Evolutionary conservation across 2,329 filamentous ascomycete species (phyloP), one percentile per base, ranked within the genome.

Genomic region (Monosporascus sp.): DNA sequence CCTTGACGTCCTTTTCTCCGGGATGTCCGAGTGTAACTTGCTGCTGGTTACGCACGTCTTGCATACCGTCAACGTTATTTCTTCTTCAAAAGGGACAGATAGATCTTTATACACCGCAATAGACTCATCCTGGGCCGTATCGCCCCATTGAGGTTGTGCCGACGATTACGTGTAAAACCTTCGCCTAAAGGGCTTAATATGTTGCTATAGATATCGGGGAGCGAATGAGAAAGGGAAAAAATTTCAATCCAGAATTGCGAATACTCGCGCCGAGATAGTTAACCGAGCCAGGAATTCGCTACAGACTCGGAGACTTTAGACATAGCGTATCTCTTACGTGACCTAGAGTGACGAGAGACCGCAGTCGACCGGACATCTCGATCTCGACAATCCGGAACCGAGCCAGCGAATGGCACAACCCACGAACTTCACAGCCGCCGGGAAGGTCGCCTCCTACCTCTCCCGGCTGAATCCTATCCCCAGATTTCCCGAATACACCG

Each of bases 401-500:
- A 37, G 6, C 49, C 46, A 18, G 50, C 27, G 39, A 11, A 64
- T 65, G 62, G 59, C 60, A 11, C 59, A 61, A 37, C 50, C 60
- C 17, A 43, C 48, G 15, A 48, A 52, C 37, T 37, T 48, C 17
- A 57, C 61, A 37, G 62, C 62, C 18, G 50, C 63, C 60, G 53
- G 70, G 53, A 75, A 72, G 61, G 70, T 80, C 63, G 68, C 72
- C 46, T 70, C 74, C 9, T 75, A 78, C 55, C 63, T 82, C n/a
- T 76, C 79, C 15, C 74, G 74, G 45, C 70, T 89, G 60, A 89
- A 80, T 63, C 87, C 87, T 1, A 74, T 90, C 5, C 89, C 89
- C 1, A 70, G 77, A 1, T 91, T 95, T 53, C 87, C 89, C 4
- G 74, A 83, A 4, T 93, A 91, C 65, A 85, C 85, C 1, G 90